A percentile compares a stretch with the other conserved stretches of the same genome.
These are phyloP conservation scores for Lindgomyces ingoldianus DNA, from an alignment of 495 filamentous ascomycete species.

Conservation along the genomic window DNA sequence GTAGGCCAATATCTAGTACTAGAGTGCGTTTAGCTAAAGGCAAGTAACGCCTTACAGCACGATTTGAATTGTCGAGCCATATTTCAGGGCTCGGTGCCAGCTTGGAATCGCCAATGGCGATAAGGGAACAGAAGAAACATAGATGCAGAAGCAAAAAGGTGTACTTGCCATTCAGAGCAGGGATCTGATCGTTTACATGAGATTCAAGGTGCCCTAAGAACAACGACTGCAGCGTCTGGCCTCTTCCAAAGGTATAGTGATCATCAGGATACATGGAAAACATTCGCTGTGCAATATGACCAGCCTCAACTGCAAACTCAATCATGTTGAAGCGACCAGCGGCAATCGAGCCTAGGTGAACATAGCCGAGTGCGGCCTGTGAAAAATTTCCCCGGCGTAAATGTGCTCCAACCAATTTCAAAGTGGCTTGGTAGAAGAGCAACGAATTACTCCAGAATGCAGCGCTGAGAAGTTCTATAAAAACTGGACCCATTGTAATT, in stretches of 20 bases:
- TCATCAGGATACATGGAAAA: slow-evolving; percentile 65
- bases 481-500: slow-evolving; percentile 68
- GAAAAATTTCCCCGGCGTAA: slow-evolving; percentile 66
- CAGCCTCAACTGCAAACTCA: slow-evolving; percentile 65
- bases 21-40: too few relatives aligned
- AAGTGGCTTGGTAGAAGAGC: slow-evolving; percentile 73
- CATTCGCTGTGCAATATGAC: slow-evolving; percentile 63
- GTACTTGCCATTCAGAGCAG: slow-evolving; percentile 57
- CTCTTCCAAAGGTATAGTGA: slow-evolving; percentile 67
- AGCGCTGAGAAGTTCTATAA: slow-evolving; percentile 75
- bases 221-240: slow-evolving; percentile 68
- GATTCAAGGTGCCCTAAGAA: slow-evolving; percentile 74
- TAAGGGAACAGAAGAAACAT: neutral
- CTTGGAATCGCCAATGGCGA: too few relatives aligned
- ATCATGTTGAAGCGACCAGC: slow-evolving; percentile 72
- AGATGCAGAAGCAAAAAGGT: neutral
- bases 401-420: slow-evolving; percentile 70
- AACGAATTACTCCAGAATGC: slow-evolving; percentile 79
- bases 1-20: too few relatives aligned
- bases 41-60: too few relatives aligned
- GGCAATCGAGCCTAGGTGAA: slow-evolving; percentile 72
- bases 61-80: too few relatives aligned
- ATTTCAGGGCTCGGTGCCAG: too few relatives aligned
- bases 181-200: slow-evolving; percentile 60
- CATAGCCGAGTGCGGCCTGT: slow-evolving; percentile 73